Evolutionary conservation across 768 basidiomycete genomes (phyloP).

Genomic region (Psilocybe azurescens): DNA sequence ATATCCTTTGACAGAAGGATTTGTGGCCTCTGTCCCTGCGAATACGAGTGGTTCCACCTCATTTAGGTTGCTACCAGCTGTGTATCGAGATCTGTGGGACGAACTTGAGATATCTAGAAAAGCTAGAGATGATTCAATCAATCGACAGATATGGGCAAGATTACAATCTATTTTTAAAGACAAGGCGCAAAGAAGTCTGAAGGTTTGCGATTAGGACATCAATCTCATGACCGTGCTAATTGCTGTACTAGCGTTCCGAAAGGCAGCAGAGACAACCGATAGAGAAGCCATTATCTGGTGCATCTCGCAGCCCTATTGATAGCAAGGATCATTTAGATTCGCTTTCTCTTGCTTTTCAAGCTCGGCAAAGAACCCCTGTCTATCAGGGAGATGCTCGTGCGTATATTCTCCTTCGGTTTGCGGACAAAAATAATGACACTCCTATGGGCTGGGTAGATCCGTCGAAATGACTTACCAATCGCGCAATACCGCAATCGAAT

Average conservation of each 20-base stretch:
- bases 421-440: conserved; percentile 4
- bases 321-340: conserved; percentile 46
- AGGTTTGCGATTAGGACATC: conserved; percentile 36
- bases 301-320: conserved; percentile 1
- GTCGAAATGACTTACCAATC: conserved; percentile 85
- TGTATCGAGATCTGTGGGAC: conserved; percentile 91
- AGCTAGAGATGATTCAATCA: conserved; percentile 60
- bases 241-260: conserved; percentile 13
- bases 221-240: not conserved
- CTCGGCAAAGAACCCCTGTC: conserved; percentile 61
- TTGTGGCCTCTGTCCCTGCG: conserved; percentile 54
- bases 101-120: conserved; percentile 77
- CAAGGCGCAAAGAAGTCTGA: conserved; percentile 52
- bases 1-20: conserved; percentile 67
- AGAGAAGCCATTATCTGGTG: conserved; percentile 9
- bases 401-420: conserved; percentile 29
- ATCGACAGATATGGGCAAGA: conserved; percentile 74
- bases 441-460: conserved; percentile 49
- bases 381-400: conserved; percentile 91
- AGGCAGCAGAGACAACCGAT: conserved; percentile 20
- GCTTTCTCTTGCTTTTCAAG: conserved; percentile 57
- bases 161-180: conserved; percentile 65
- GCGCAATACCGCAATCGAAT: conserved; percentile 81
- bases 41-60: conserved; percentile 61
- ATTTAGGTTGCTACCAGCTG: conserved; percentile 79